Evolutionary conservation across 106 monocot genomes (phyloP).

Genomic region (Dendrobium chrysotoxum): DNA sequence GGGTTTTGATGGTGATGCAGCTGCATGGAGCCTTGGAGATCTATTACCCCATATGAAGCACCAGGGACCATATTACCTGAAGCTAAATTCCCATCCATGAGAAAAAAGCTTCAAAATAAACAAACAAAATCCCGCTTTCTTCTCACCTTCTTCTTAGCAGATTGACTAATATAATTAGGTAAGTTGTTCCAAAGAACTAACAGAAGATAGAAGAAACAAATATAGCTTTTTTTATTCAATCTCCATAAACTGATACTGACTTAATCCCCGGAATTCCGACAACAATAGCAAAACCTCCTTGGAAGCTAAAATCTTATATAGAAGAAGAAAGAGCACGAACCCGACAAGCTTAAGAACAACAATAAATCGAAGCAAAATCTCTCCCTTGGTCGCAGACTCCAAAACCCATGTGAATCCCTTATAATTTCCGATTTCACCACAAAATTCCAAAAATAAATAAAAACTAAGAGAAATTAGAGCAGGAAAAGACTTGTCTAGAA

Average conservation of each 20-base stretch:
- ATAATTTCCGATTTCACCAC: background rate
- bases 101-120: background rate
- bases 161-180: background rate
- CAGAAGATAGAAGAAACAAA: background rate
- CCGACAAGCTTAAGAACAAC: background rate
- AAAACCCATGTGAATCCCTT: constrained; percentile 1
- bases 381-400: background rate
- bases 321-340: background rate
- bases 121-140: background rate
- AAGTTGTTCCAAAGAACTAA: background rate
- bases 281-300: background rate
- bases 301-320: background rate
- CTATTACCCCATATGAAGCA: constrained; percentile 24
- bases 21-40: constrained; percentile 38
- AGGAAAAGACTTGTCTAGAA: background rate
- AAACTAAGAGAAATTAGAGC: background rate
- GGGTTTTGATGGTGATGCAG: constrained; percentile 28
- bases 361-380: background rate
- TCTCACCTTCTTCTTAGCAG: background rate
- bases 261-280: background rate
- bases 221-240: background rate
- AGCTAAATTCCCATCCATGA: constrained; percentile 36
- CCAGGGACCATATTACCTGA: constrained; percentile 33
- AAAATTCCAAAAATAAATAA: background rate
- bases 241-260: no score